Evolutionary conservation across 768 basidiomycete species (phyloP).

Genomic region (Hericium erinaceus): DNA sequence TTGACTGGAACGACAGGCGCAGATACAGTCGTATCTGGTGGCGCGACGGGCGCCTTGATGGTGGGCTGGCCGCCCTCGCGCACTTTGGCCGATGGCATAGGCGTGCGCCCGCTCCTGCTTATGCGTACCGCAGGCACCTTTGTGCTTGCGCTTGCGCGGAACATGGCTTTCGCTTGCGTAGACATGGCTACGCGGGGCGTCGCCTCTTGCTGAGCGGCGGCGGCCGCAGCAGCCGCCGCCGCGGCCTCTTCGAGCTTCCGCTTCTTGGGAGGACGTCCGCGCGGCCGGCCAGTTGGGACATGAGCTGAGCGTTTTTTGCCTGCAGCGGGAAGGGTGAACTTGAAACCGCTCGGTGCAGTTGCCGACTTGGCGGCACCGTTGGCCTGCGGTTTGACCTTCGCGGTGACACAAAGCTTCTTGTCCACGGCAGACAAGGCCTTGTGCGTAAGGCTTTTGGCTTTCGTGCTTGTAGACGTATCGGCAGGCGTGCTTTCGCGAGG

Average conservation of each 20-base stretch:
- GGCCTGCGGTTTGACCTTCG: not conserved
- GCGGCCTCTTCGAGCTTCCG: not conserved
- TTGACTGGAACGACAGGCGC: not conserved
- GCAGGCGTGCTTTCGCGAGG: constrained; percentile 32
- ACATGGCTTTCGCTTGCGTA: too few species aligned
- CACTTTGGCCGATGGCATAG: constrained; percentile 23
- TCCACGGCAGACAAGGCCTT: constrained; percentile 43
- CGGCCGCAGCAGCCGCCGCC: not conserved
- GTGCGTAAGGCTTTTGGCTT: constrained; percentile 31
- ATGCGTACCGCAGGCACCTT: not conserved
- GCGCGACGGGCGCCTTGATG: not conserved
- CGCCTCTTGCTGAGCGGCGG: too few species aligned
- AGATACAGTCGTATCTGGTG: too few species aligned
- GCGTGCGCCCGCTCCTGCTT: constrained; percentile 23
- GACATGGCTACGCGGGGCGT: too few species aligned
- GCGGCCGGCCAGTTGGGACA: constrained; percentile 14
- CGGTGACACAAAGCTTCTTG: constrained; percentile 32
- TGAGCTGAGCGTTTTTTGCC: constrained; percentile 1
- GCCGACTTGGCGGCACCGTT: not conserved
- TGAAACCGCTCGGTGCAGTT: not conserved
- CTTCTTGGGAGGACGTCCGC: not conserved
- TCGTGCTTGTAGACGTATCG: constrained; percentile 25
- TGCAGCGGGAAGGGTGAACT: not conserved
- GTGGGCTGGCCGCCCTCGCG: constrained; percentile 20
- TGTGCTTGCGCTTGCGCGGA: too few species aligned